Base-by-base conservation (phyloP, 129 eudicot genomes). In the Lactuca sativa region DNA sequence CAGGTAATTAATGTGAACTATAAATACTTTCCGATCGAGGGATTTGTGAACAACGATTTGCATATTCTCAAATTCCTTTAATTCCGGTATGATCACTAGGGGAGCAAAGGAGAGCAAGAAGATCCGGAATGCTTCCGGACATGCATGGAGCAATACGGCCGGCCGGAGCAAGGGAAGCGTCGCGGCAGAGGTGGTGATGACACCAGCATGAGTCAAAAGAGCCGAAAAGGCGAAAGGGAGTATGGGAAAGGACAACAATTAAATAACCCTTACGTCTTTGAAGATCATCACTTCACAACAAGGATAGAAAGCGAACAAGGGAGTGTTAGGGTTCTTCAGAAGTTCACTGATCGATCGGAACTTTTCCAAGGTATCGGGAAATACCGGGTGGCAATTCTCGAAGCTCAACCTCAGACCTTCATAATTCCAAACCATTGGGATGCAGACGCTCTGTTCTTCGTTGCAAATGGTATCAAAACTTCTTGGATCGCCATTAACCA, bases 341-440 rank as follows among this genome's bases (percentile, higher is more conserved):
- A 80, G 54, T 92, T 92, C 75, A 72, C 86, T 0, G 80, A 89
- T 17, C 81, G 89, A 41, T 89, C 98, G 0, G 74, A 75, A 16
- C 81, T 87, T 17, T 82, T 92, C 37, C 55, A 66, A 0, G 96
- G 92, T 0, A 83, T 93, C 59, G 77, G 78, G 44, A 87, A 93
- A 37, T 89, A 70, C 73, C 86, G 97, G 1, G 79, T 90, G 54
- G 70, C 64, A 4, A 71, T 86, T 15, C 82, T 86, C 9, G 97
- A 86, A 67, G 88, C 88, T 14, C 73, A 85, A 8, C 98, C 98
- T 6, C 90, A 80, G 8, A 87, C 96, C 53, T 89, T 93, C 61
- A 14, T 85, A 0, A 34, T 80, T 15, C 98, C 98, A 0, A 73
- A 56, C 10, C 96, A 93, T 64, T 83, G 75, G 73, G 97, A 93